These are phyloP conservation scores for Rosa chinensis DNA, from an alignment of 306 rosid species.

Conservation along the genomic window DNA sequence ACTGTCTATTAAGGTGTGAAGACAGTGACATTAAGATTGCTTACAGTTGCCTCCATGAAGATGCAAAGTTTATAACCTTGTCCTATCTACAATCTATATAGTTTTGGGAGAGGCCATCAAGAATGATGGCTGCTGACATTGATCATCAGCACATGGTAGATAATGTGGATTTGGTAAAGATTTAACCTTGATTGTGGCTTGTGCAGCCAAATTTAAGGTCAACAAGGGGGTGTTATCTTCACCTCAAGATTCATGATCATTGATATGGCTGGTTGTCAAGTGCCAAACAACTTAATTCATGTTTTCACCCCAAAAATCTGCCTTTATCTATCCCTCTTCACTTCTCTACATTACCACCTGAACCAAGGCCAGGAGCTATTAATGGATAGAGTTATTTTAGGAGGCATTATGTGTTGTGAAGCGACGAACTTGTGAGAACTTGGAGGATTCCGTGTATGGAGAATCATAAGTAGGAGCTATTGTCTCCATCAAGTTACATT, in stretches of 20 bases:
- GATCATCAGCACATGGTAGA: conserved; percentile 1
- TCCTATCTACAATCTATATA: not conserved
- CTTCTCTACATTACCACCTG: not conserved
- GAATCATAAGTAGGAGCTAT: not conserved
- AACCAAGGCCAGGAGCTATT: not conserved
- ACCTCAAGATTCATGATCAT: not conserved
- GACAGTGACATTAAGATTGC: not conserved
- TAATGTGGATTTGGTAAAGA: not conserved
- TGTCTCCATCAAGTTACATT: not conserved
- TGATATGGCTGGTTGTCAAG: not conserved
- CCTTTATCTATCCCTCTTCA: not conserved
- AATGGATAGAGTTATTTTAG: not conserved
- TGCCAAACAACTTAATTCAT: not conserved
- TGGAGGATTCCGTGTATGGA: not conserved
- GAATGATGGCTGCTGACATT: conserved; percentile 1
- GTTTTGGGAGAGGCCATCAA: not conserved
- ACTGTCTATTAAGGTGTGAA: not conserved
- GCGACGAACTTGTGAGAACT: not conserved
- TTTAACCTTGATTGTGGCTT: conserved; percentile 2
- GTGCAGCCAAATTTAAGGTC: not conserved
- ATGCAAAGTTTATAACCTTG: not conserved
- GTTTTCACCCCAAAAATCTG: not conserved
- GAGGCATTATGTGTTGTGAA: not conserved
- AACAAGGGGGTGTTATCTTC: not conserved
- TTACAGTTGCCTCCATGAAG: not conserved